phyloP scores from a whole-genome alignment of 352 stramenopile species.

The Pythium aphanidermatum region DNA sequence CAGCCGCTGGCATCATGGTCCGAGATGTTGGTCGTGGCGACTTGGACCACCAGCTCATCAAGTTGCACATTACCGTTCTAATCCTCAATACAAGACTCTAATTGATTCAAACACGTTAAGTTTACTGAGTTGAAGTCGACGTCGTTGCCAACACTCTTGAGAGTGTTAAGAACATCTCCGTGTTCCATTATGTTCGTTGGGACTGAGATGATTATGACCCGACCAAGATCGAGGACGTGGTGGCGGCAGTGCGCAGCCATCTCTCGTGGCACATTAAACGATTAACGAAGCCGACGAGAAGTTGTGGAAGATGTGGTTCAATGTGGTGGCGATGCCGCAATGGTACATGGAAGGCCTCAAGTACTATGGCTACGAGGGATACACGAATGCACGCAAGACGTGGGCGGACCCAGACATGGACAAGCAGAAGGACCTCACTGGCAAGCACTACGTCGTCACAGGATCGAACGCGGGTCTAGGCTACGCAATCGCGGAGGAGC shows the following conservation, averaged over 20 bases:
- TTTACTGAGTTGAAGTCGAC: no score
- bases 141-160: no score
- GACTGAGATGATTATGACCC: constrained; percentile 9
- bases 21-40: no score
- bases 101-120: background rate
- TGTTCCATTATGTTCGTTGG: constrained; percentile 10
- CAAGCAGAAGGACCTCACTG: constrained; percentile 26
- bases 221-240: background rate
- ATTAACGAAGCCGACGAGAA: background rate
- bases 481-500: constrained; percentile 31
- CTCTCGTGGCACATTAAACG: no score
- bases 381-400: constrained; percentile 20
- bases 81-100: constrained; percentile 4
- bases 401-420: constrained; percentile 34
- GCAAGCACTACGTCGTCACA: constrained; percentile 43
- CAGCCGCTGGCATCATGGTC: no score
- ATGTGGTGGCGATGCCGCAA: constrained; percentile 29
- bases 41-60: constrained; percentile 14
- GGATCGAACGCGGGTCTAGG: constrained; percentile 40
- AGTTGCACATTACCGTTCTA: constrained; percentile 13
- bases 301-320: constrained; percentile 29
- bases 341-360: constrained; percentile 32
- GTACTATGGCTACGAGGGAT: constrained; percentile 31
- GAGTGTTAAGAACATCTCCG: background rate
- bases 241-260: no score